phyloP scores from a whole-genome alignment of 2,329 filamentous ascomycete species.

The Hypoxylon sp. region DNA sequence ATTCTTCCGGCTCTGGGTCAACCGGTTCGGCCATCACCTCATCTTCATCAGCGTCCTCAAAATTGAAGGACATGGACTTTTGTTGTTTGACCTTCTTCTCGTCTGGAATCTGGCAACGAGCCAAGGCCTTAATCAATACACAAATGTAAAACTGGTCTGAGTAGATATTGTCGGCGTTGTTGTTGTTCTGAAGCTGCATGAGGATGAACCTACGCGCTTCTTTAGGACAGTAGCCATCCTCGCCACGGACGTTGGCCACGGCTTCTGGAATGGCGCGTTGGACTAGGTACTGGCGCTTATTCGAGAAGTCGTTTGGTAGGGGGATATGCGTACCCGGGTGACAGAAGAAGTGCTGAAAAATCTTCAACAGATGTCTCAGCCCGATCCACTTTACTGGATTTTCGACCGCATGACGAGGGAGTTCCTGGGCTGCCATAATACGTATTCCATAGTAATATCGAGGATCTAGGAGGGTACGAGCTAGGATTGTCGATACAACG shows the following conservation, averaged over 20 bases:
- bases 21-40: slow-evolving; percentile 60
- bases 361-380: slow-evolving; percentile 84
- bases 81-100: slow-evolving; percentile 60
- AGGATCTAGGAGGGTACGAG: slow-evolving; percentile 89
- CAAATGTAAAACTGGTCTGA: slow-evolving; percentile 94
- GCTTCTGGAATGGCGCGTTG: slow-evolving; percentile 87
- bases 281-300: slow-evolving; percentile 87
- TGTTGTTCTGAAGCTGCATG: slow-evolving; percentile 92
- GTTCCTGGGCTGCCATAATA: slow-evolving; percentile 82
- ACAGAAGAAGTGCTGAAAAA: slow-evolving; percentile 92
- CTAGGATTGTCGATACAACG: slow-evolving; percentile 89
- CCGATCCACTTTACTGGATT: slow-evolving; percentile 80
- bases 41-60: slow-evolving; percentile 59
- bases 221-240: slow-evolving; percentile 81
- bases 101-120: slow-evolving; percentile 70
- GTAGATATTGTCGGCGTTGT: slow-evolving; percentile 90
- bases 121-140: slow-evolving; percentile 77
- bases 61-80: slow-evolving; percentile 60
- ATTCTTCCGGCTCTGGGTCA: slow-evolving; percentile 62
- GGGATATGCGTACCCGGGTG: slow-evolving; percentile 83
- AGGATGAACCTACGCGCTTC: slow-evolving; percentile 87
- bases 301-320: slow-evolving; percentile 89
- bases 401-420: slow-evolving; percentile 82
- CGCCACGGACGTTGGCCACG: slow-evolving; percentile 83
- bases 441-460: slow-evolving; percentile 96